Conservation (phyloP, 352 stramenopile species). For the Phytophthora capsici region DNA sequence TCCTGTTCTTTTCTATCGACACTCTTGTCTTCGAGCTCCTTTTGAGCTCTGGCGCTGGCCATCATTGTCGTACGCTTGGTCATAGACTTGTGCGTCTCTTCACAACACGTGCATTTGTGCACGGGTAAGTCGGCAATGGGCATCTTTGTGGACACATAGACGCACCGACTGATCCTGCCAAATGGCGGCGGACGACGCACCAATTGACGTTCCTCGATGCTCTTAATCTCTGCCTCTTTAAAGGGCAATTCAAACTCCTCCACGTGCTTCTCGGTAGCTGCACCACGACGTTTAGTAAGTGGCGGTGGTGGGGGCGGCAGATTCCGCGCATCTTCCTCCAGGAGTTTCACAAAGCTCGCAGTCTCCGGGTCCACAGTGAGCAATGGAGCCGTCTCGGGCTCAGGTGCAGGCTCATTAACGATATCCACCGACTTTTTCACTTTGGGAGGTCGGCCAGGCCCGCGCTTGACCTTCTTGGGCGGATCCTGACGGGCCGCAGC, state of each 20-base stretch:
- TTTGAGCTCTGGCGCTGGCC: constrained; percentile 46
- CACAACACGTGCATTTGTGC: constrained; percentile 81
- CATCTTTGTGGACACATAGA: constrained; percentile 72
- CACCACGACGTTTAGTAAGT: constrained; percentile 8
- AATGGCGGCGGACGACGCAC: constrained; percentile 64
- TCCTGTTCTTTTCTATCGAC: constrained; percentile 22
- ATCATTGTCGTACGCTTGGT: constrained; percentile 64
- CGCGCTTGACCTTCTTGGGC: constrained; percentile 21
- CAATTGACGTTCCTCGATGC: constrained; percentile 52
- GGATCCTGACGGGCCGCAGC: neutral
- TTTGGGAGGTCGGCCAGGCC: constrained; percentile 18
- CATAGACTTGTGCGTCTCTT: constrained; percentile 54
- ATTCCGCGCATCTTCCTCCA: constrained; percentile 32
- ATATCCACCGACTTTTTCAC: constrained; percentile 17
- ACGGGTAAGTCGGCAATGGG: constrained; percentile 61
- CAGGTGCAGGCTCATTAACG: neutral
- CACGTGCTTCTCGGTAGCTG: constrained; percentile 8
- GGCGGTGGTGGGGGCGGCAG: constrained; percentile 17
- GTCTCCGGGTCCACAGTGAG: constrained; percentile 29
- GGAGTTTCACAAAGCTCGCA: constrained; percentile 32
- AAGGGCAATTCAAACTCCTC: constrained; percentile 50
- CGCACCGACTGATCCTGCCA: constrained; percentile 71
- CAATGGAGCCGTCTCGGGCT: constrained; percentile 5
- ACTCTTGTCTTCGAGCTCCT: constrained; percentile 17
- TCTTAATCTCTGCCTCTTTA: constrained; percentile 41